These are phyloP conservation scores for Pterulicium gracile DNA, from an alignment of 1,284 basidiomycete species.

Conservation along the genomic window DNA sequence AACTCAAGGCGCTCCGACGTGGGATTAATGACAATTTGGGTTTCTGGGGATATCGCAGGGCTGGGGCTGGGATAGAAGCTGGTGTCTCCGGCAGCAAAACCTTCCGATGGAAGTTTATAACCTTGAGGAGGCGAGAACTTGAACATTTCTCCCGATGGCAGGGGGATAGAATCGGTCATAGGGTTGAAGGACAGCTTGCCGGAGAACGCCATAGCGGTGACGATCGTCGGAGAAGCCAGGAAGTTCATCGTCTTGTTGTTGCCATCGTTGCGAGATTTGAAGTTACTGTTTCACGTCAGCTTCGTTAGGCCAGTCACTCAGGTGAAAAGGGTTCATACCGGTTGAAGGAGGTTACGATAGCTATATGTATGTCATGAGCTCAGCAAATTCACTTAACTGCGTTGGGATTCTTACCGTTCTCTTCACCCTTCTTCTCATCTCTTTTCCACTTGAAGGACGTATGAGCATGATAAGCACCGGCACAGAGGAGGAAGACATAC, in stretches of 20 bases:
- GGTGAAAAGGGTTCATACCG: slow-evolving; percentile 30
- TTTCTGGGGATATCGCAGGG: slow-evolving; percentile 71
- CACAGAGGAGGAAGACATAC: slow-evolving; percentile 21
- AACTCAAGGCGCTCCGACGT: slow-evolving; percentile 81
- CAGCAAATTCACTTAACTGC: slow-evolving; percentile 6
- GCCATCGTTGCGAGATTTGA: slow-evolving; percentile 96
- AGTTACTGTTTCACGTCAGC: slow-evolving; percentile 46
- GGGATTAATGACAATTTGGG: slow-evolving; percentile 72
- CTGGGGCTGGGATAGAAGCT: slow-evolving; percentile 72
- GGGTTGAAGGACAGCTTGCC: slow-evolving; percentile 96
- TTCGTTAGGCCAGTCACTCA: slow-evolving; percentile 4
- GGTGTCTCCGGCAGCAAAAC: slow-evolving; percentile 76
- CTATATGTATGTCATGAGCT: slow-evolving; percentile 26
- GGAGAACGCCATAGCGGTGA: slow-evolving; percentile 96
- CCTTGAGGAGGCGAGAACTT: slow-evolving; percentile 82
- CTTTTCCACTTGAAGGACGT: slow-evolving; percentile 72
- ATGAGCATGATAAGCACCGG: slow-evolving; percentile 7
- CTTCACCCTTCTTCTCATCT: slow-evolving; percentile 80
- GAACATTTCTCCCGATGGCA: slow-evolving; percentile 72
- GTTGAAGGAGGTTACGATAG: slow-evolving; percentile 97
- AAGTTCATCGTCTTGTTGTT: slow-evolving; percentile 97
- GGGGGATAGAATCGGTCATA: slow-evolving; percentile 69
- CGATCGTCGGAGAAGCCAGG: slow-evolving; percentile 92
- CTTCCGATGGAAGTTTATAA: slow-evolving; percentile 73
- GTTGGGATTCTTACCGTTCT: slow-evolving; percentile 61